Evolutionary conservation across 2,329 filamentous ascomycete genomes (phyloP), one percentile per base, ranked within the genome.

Genomic region (Tolypocladium paradoxum): DNA sequence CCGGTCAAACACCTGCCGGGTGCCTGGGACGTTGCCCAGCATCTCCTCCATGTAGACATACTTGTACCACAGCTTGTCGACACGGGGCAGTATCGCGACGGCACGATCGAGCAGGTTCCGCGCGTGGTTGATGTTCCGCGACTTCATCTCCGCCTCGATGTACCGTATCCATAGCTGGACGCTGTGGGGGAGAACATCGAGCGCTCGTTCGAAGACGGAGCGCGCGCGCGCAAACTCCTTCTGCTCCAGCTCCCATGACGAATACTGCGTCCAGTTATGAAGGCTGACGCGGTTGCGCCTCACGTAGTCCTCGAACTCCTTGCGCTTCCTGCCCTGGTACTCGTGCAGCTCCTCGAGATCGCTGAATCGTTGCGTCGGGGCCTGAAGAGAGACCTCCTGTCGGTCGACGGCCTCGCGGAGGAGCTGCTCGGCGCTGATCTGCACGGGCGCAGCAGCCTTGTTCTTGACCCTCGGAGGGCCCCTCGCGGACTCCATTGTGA

Each of bases 11-110:
- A 97, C 89, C 62, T 96, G 89, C 54, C 93, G 78, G 3, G 90
- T 95, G 36, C 92, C 93, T 3, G 91, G 84, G 49, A 99, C 85
- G 64, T 99, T 96, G 7, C 90, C 90, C 52, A 99, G 79, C 72
- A 92, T 97, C 78, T 99, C 93, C 74, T 97, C 92, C 87, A 96
- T 95, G 68, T 95, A 96, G 29, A 95, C 90, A 75, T 96, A 99
- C 69, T 97, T 97, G 76, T 96, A 99, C 93, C 93, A 99, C 35
- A 99, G 75, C 76, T 97, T 97, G 68, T 97, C 90, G 40, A 97
- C 82, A 54, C 93, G 79, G 6, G 93, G 93, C 38, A 96, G 75
- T 53, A 95, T 88, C 1, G 90, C 90, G 51, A 97, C 89, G n/a
- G 93, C 91, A 53, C 93, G 85, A 68, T 99, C 93, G 51, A 99